These are phyloP conservation scores for Tetrapisispora phaffii DNA, from an alignment of 805 yeast genomes.

Conservation along the genomic window DNA sequence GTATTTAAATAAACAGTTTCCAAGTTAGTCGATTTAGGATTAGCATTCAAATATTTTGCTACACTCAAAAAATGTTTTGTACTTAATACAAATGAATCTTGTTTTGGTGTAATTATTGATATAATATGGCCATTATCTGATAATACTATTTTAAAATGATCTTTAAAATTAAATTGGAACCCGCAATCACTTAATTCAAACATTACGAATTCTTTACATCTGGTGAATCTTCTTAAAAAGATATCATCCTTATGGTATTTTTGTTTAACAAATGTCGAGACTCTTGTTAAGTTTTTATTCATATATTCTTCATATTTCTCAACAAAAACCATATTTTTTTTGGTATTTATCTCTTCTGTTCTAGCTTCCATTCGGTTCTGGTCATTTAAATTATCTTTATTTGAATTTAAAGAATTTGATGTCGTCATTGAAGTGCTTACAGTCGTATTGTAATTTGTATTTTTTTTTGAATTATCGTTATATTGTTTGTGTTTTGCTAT, in stretches of 20 bases:
- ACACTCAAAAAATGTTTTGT: neutral
- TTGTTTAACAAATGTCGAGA: constrained; percentile 45
- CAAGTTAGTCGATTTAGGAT: neutral
- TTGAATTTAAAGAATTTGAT: neutral
- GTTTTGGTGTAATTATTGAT: constrained; percentile 71
- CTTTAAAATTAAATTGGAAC: constrained; percentile 89
- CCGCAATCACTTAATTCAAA: constrained; percentile 89
- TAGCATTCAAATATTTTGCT: neutral
- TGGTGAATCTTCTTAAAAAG: constrained; percentile 71
- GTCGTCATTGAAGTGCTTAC: no score
- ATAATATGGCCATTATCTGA: constrained; percentile 66
- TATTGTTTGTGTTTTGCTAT: constrained; percentile 39
- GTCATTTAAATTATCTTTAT: neutral
- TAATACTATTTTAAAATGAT: constrained; percentile 80
- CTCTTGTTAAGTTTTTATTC: constrained; percentile 81
- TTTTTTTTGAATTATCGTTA: constrained; percentile 32
- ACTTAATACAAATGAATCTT: constrained; percentile 28
- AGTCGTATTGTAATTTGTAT: neutral
- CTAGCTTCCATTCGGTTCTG: neutral
- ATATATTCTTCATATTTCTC: constrained; percentile 85
- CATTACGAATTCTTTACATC: constrained; percentile 75
- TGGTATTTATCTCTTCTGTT: constrained; percentile 27
- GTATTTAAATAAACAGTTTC: neutral
- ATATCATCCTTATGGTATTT: constrained; percentile 53
- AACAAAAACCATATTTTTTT: constrained; percentile 73